Evolutionary conservation across 2,329 filamentous ascomycete genomes (phyloP), one percentile per base, ranked within the genome.

Genomic region (Chaetothyriales sp.): DNA sequence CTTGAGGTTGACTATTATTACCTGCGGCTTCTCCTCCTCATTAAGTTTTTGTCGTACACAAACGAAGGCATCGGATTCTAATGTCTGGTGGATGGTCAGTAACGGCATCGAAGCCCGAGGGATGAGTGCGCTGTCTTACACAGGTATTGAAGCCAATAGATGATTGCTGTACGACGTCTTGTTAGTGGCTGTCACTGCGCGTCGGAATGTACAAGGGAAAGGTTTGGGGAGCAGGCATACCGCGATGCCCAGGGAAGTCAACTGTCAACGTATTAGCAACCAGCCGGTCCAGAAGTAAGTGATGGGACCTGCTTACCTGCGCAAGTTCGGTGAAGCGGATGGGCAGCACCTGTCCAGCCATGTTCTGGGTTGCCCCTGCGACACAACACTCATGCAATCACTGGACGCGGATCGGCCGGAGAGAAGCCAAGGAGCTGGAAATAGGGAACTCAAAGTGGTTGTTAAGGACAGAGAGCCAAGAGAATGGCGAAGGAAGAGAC

Each of bases 1-100:
- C 72, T 96, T 95, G 66, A 98, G 83, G 70, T 98, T 86, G 72
- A 98, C 75, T 68, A 98, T 98, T 70, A 98, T 84, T 59, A 98
- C 90, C 72, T 95, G 89, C 58, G 89, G 86, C 62, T 86, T 83
- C 58, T 87, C 79, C 59, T 82, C 79, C 63, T 88, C 85, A 67
- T 79, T 83, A 69, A 89, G 84, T 74, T 94, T 90, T 73, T 96
- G 90, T 70, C 92, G 85, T 65, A 98, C 84, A 70, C 92, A 98
- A 63, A 98, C 86, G 71, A 83, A 98, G 66, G 84, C 79, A 71
- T 98, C 92, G 66, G 92, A 98, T 77, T 98, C 92, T 73, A 98
- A 79, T 69, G 92, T 98, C 89, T 95, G 55, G 54, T 55, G 60
- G 49, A 22, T 28, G 44, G 48, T 58, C 43, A 44, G 56, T 39